These are phyloP conservation scores for Cryphonectria radicalis DNA, from an alignment of 2,329 filamentous ascomycete species.

Conservation along the genomic window DNA sequence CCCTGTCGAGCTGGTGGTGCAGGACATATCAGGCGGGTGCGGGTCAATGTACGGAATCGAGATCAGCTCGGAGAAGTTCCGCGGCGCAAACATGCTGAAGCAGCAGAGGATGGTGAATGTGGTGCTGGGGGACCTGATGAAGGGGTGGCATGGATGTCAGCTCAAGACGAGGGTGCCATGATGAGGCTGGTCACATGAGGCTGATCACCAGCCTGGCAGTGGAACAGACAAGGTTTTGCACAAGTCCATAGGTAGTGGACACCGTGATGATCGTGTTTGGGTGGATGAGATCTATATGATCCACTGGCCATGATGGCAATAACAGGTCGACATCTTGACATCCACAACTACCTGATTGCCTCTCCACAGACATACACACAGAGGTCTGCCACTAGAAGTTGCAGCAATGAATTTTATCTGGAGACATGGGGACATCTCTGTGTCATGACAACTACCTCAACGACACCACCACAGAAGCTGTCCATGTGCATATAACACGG, in stretches of 20 bases:
- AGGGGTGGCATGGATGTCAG: constrained; percentile 82
- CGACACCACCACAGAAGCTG: background rate
- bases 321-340: background rate
- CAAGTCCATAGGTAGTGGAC: background rate
- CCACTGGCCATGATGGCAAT: background rate
- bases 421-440: background rate
- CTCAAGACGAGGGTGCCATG: constrained; percentile 68
- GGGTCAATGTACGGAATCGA: constrained; percentile 88
- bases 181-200: constrained; percentile 21
- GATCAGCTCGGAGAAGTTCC: constrained; percentile 72
- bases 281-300: background rate
- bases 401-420: background rate
- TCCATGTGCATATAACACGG: background rate
- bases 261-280: background rate
- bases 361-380: background rate
- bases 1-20: constrained; percentile 63
- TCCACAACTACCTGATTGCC: background rate
- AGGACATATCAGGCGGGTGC: constrained; percentile 82
- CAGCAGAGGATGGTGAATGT: constrained; percentile 83
- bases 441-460: background rate
- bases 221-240: background rate
- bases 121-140: constrained; percentile 74
- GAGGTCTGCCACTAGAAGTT: background rate
- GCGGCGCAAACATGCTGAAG: constrained; percentile 73
- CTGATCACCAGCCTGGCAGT: background rate